Evolutionary conservation across 2,329 filamentous ascomycete genomes (phyloP), one percentile per base, ranked within the genome.

Genomic region (Cladosporium sp.): DNA sequence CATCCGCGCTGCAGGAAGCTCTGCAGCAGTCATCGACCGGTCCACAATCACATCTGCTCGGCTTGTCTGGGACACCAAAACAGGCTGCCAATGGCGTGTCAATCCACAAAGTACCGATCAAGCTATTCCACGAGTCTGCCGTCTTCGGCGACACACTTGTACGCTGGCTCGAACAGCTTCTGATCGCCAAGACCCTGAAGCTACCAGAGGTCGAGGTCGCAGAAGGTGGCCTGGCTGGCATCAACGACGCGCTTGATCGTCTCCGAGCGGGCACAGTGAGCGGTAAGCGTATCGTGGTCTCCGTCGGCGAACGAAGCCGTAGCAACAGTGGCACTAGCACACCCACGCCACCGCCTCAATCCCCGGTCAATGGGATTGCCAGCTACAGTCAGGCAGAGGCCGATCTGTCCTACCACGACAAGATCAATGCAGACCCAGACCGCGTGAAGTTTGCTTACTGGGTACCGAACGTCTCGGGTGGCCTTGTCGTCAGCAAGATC

Each of bases 71-170:
- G 0, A 70, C 92, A 3, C 90, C 90, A 0, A 91, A 91, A 72
- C 79, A 78, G 4, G 76, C 78, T 1, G 76, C 77, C 0, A 77
- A 79, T 0, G 82, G 82, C 0, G 80, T 87, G 0, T 74, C 80
- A 6, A 84, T 87, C 65, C 90, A 92, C 72, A 86, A 82, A 0
- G 88, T 93, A 0, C 90, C 90, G 0, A 91, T 93, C 68, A 93
- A 93, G 76, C 73, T 92, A 4, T 93, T 92, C 72, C 91, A 93
- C 73, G 87, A 90, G 66, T 83, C 88, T 0, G 84, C 87, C 0
- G 81, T 81, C 1, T 80, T 92, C 0, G 91, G 91, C 0, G 84
- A 88, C 68, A 82, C 81, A 0, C 74, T 92, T 64, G 87, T 87
- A 14, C 74, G 79, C 1, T 93, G 90, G 90, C 78, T 92, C 30